These are phyloP conservation scores for Clonostachys rhizophaga DNA, from an alignment of 2,329 filamentous ascomycete species.

Conservation along the genomic window DNA sequence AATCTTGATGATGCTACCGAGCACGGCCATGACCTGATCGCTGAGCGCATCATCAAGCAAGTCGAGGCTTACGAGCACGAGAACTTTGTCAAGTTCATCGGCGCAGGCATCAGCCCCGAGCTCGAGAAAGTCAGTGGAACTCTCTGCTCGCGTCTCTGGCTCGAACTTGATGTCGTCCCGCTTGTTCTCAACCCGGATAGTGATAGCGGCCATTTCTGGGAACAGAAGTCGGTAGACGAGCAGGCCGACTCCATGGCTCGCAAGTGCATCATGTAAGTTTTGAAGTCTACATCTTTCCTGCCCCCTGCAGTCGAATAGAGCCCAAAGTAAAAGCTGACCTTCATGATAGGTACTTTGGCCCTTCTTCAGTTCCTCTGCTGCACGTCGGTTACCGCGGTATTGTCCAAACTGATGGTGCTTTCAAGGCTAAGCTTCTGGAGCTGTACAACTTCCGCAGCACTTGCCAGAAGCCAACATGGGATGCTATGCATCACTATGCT, in stretches of 20 bases:
- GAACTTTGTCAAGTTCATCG: conserved; percentile 71
- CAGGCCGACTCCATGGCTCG: conserved; percentile 77
- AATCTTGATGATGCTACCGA: conserved; percentile 16
- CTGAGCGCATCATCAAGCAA: conserved; percentile 53
- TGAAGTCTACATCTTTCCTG: not conserved
- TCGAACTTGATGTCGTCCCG: conserved; percentile 71
- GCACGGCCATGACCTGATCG: conserved; percentile 40
- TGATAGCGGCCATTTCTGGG: conserved; percentile 40
- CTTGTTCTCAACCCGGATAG: conserved; percentile 54
- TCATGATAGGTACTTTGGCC: conserved; percentile 61
- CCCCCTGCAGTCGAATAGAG: not conserved
- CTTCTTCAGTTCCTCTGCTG: conserved; percentile 64
- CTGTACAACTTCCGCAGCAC: conserved; percentile 57
- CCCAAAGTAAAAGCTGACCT: not conserved
- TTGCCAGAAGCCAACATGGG: conserved; percentile 59
- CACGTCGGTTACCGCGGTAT: conserved; percentile 62
- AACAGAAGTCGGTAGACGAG: conserved; percentile 64
- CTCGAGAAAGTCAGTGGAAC: conserved; percentile 57
- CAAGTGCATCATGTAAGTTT: conserved; percentile 66
- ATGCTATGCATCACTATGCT: conserved; percentile 58
- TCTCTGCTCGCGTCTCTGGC: conserved; percentile 69
- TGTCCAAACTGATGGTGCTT: conserved; percentile 67
- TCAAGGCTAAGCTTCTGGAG: conserved; percentile 53
- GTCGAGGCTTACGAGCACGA: conserved; percentile 56
- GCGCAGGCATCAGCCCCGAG: conserved; percentile 61